Percentiles rank a stretch among this genome's conserved stretches.
These are phyloP conservation scores for Anthostomella pinea DNA, from an alignment of 2,329 filamentous ascomycete genomes.

Conservation along the genomic window DNA sequence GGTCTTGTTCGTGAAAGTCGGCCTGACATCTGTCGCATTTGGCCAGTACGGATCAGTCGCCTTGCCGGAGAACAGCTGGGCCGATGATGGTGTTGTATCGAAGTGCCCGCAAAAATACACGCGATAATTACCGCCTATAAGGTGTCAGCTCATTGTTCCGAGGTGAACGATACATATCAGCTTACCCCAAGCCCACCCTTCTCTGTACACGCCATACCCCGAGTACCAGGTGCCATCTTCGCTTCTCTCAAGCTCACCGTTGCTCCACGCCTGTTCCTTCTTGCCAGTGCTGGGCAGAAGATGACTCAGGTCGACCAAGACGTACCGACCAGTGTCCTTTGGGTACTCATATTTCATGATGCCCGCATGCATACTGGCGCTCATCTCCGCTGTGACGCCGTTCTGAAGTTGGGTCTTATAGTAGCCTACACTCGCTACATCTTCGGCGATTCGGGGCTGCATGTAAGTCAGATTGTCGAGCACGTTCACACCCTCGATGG, in stretches of 20 bases:
- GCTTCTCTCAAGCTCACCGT: constrained; percentile 37
- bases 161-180: neutral
- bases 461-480: constrained; percentile 48
- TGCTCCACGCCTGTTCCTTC: constrained; percentile 41
- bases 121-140: constrained; percentile 37
- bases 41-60: constrained; percentile 44
- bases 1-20: constrained; percentile 49
- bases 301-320: constrained; percentile 48
- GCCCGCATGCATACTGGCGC: constrained; percentile 46
- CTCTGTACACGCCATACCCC: constrained; percentile 46
- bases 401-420: constrained; percentile 49
- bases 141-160: too few species aligned
- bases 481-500: constrained; percentile 40
- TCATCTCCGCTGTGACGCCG: constrained; percentile 47
- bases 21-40: constrained; percentile 28
- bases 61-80: constrained; percentile 39
- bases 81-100: constrained; percentile 32
- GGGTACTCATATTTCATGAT: constrained; percentile 53
- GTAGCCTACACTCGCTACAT: constrained; percentile 51
- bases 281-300: constrained; percentile 41
- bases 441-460: constrained; percentile 37
- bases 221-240: constrained; percentile 39
- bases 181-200: constrained; percentile 40
- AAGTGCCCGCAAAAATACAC: constrained; percentile 45
- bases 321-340: constrained; percentile 32